Evolutionary conservation across 2,329 filamentous ascomycete genomes (phyloP), one percentile per base, ranked within the genome.

Genomic region (Colletotrichum tropicicola): DNA sequence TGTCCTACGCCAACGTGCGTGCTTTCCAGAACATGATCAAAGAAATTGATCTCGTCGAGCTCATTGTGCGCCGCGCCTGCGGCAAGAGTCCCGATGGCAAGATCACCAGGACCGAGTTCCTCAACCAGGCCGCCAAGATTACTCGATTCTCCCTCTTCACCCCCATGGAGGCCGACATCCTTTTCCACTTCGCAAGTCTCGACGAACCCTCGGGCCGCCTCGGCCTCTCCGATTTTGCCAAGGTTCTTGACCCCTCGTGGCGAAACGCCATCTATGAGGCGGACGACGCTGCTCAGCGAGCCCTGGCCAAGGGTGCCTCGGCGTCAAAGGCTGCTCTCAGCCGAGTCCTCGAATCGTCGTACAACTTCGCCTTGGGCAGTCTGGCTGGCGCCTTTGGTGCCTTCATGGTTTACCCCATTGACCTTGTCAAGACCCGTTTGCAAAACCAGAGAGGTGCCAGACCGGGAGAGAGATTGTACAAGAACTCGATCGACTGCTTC

Each of bases 381-480:
- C 71, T 97, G 70, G 96, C 96, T 7, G 96, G 96, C 79, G 96
- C 96, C 9, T 99, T 99, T 75, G 96, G 96, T 77, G 96, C 96
- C 12, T 98, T 99, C 78, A 98, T 99, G 93, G 96, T 99, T 57
- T 99, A 99, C 78, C 96, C 96, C 23, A 98, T 99, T 75, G 96
- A 99, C 82, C 83, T 99, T 67, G 96, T 99, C 78, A 99, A 99
- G 87, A 99, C 96, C 1, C 90, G 96, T 66, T 92, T 99, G 90
- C 96, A 99, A 80, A 99, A 99, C 82, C 96, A 99, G 84, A 89
- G 96, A 70, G 89, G 89, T 54, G 88, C 88, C 5, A 88, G 91
- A 53, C 93, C 94, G 1, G 96, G 96, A 61, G 91, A 97, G 78
- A 85, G 92, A 67, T 81, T 98, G 67, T 99, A 99, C 83, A 97